These are phyloP conservation scores for Colletotrichum sp. DNA, from an alignment of 2,329 filamentous ascomycete genomes.

Conservation along the genomic window DNA sequence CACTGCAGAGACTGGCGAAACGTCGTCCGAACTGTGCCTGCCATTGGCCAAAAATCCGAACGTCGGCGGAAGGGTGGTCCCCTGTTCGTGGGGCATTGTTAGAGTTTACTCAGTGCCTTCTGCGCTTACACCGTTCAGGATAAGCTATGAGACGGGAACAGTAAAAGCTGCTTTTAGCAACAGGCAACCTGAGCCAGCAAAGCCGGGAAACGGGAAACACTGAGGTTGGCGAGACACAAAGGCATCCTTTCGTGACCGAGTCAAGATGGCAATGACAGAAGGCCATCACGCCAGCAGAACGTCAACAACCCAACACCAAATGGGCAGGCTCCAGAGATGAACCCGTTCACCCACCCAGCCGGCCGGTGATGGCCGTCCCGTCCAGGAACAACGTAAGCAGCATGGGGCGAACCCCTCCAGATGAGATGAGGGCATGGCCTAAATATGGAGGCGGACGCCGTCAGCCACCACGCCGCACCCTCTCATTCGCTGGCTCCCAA, in stretches of 20 bases:
- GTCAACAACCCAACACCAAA: not conserved
- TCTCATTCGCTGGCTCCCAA: not conserved
- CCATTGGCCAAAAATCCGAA: not conserved
- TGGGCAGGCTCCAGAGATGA: not conserved
- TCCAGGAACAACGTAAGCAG: conserved; percentile 1
- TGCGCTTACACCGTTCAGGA: not conserved
- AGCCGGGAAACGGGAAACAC: not conserved
- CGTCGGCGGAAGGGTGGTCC: not conserved
- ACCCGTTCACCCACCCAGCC: not conserved
- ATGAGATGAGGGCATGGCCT: not conserved
- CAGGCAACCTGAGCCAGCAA: not conserved
- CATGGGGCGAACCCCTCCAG: not conserved
- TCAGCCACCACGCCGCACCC: conserved; percentile 8
- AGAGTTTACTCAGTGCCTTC: not conserved
- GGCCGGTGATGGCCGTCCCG: not conserved
- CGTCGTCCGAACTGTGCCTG: not conserved
- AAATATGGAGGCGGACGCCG: conserved; percentile 15
- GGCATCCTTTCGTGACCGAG: not conserved
- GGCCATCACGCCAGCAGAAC: not conserved
- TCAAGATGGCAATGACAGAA: not conserved
- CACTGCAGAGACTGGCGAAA: not conserved
- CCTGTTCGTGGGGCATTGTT: not conserved
- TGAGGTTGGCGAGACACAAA: not conserved
- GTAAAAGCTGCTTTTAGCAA: not conserved
- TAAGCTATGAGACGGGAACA: conserved; percentile 3